Conservation (phyloP, 2,329 filamentous ascomycete species). For the Helotiales sp. region DNA sequence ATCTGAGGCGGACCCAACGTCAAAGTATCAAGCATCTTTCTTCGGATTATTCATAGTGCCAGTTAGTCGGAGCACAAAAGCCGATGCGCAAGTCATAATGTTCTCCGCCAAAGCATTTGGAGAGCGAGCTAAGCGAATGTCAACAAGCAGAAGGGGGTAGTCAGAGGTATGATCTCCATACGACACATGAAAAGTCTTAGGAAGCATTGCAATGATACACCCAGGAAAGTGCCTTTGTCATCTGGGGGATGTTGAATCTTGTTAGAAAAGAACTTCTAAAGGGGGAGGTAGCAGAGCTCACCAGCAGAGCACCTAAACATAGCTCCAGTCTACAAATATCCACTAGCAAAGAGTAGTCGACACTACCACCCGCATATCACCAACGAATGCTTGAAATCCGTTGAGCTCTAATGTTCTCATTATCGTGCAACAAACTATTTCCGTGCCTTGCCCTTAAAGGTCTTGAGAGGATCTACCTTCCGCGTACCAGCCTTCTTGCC, state of each 20-base stretch:
- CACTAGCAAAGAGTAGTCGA: background rate
- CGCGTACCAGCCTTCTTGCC: constrained; percentile 61
- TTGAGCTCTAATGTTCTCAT: background rate
- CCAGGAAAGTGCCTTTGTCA: too few relatives aligned
- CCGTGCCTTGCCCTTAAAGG: constrained; percentile 67
- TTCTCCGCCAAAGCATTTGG: background rate
- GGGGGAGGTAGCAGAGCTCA: background rate
- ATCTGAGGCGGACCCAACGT: background rate
- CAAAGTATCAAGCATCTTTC: too few relatives aligned
- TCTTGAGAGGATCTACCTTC: constrained; percentile 85
- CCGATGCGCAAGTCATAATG: background rate
- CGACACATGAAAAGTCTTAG: too few relatives aligned
- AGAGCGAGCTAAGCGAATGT: background rate
- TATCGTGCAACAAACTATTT: constrained; percentile 28
- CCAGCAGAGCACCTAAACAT: too few relatives aligned
- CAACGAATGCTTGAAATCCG: background rate
- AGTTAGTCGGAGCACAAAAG: background rate
- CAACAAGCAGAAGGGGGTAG: background rate
- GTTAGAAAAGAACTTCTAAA: background rate
- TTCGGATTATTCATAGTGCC: background rate
- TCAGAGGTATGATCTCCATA: background rate
- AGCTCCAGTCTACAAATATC: too few relatives aligned
- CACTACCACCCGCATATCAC: background rate
- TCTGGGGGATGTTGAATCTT: background rate
- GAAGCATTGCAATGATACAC: background rate